Evolutionary conservation across 805 yeast species (phyloP).

Genomic region (Sugiyamaella chiloensis): DNA sequence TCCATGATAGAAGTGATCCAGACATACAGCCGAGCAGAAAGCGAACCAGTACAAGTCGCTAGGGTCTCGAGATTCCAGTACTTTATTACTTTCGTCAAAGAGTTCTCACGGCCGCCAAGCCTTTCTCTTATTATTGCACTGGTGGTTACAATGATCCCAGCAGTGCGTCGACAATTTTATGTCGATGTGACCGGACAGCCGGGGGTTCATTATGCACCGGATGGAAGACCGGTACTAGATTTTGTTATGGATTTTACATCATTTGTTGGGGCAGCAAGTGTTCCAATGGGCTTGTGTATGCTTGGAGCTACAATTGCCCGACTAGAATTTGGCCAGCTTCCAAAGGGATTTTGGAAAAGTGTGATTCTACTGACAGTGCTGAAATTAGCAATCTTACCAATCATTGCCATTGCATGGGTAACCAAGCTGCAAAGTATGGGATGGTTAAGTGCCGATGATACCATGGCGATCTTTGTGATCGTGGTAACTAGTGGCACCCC

Average conservation of each 20-base stretch:
- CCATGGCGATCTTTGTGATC: slow-evolving; percentile 66
- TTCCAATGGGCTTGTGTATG: slow-evolving; percentile 78
- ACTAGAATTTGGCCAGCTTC: slow-evolving; percentile 55
- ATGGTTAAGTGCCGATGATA: slow-evolving; percentile 57
- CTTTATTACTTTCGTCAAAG: slow-evolving; percentile 22
- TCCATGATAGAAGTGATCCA: slow-evolving; percentile 18
- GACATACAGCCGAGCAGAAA: slow-evolving; percentile 10
- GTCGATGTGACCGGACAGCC: slow-evolving; percentile 38
- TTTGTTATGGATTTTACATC: slow-evolving; percentile 77
- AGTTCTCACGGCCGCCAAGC: slow-evolving; percentile 66
- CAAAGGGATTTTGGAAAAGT: slow-evolving; percentile 63
- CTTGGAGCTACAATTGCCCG: slow-evolving; percentile 88
- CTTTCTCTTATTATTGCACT: slow-evolving; percentile 63
- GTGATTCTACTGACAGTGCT: slow-evolving; percentile 54
- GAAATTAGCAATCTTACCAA: slow-evolving; percentile 69
- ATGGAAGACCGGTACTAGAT: slow-evolving; percentile 74
- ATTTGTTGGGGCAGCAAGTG: slow-evolving; percentile 83
- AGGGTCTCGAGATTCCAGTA: not conserved
- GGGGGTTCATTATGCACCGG: slow-evolving; percentile 64
- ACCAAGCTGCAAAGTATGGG: slow-evolving; percentile 59
- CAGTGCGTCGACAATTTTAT: slow-evolving; percentile 71
- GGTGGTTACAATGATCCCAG: slow-evolving; percentile 78
- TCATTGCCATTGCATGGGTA: slow-evolving; percentile 68
- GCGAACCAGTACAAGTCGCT: not conserved
- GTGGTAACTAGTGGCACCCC: slow-evolving; percentile 78